Evolutionary conservation across 2,329 filamentous ascomycete species (phyloP), one percentile per base, ranked within the genome.

Genomic region (Paraphoma sp.): DNA sequence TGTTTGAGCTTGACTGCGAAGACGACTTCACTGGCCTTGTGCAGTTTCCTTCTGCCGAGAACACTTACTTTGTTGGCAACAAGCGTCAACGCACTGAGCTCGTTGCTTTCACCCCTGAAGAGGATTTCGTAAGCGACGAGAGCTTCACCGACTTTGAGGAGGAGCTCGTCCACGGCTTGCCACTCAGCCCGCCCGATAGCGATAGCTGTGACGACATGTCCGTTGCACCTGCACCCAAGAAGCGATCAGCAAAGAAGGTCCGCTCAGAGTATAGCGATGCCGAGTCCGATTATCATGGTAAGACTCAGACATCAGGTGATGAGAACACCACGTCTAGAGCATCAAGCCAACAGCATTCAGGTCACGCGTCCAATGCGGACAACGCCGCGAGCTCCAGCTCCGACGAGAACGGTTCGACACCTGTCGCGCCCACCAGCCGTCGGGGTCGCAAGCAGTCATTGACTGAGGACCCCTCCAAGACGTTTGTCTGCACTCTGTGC

Each of bases 371-470:
- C 30, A 57, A 60, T 48, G 59, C 63, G 65, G 74, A 85, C 76
- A 70, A 84, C 78, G 72, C 78, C 66, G 66, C 77, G 65, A 74
- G 78, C 51, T 78, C 81, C 47, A 78, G 78, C 73, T 79, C 80
- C 46, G 78, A 81, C 14, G 78, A 78, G 49, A 62, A 67, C 56
- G 60, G 67, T 45, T 60, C 67, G 36, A 64, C 71, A 17, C 68
- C 73, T 38, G 59, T 70, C n/a, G 65, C 69, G 45, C 64, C 76
- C 56, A 89, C 90, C 9, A 96, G 92, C 79, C 93, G 95, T 64
- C 93, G 95, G 57, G 95, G 95, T 57, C 93, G 95, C 79, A 99
- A 99, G 88, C 95, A 99, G 82, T 98, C 95, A 1, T 81, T 98
- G 69, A 98, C 95, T 5, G 95, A 98, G 73, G 95, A 99, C 72